Conservation (phyloP, 768 basidiomycete genomes). For the Lactifluus subvellereus region DNA sequence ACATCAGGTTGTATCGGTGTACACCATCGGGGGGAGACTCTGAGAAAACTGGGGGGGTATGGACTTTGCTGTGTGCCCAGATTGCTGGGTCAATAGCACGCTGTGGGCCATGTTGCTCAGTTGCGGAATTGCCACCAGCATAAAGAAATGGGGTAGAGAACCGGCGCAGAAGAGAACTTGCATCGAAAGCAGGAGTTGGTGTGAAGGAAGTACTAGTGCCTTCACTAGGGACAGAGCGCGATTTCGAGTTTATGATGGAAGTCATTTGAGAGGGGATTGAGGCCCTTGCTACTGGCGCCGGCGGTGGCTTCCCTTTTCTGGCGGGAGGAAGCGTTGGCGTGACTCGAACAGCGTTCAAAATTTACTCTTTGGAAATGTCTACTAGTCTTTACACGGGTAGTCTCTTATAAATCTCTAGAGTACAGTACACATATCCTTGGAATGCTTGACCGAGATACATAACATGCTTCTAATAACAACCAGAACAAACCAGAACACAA, state of each 20-base stretch:
- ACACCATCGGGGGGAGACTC: background rate
- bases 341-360: no score
- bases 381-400: no score
- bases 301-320: no score
- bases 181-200: background rate
- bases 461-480: no score
- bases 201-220: background rate
- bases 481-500: no score
- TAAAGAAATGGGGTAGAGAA: constrained; percentile 11
- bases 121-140: background rate
- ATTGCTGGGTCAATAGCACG: background rate
- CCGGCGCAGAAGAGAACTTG: background rate
- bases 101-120: background rate
- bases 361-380: no score
- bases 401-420: no score
- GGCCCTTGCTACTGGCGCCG: no score
- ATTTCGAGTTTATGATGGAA: no score
- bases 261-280: background rate
- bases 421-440: no score
- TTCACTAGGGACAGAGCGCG: background rate
- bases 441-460: no score
- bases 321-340: no score
- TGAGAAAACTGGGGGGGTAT: background rate
- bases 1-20: constrained; percentile 8
- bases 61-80: background rate